Conservation (phyloP, 148 eudicot species). For the Persicaria tinctoria region DNA sequence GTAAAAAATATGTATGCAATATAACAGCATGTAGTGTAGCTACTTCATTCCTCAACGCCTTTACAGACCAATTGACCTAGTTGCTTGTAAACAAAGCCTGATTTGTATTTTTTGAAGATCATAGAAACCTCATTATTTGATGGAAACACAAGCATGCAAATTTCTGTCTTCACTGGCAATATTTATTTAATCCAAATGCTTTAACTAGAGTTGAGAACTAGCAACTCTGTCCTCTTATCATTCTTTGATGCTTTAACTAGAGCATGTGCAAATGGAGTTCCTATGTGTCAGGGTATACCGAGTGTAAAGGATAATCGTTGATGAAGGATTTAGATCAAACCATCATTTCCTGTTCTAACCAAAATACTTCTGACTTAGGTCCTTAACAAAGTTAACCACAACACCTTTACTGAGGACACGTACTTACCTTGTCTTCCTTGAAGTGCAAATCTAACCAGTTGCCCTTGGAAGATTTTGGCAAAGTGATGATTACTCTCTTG, state of each 20-base stretch:
- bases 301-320: too few species aligned
- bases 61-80: neutral
- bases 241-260: neutral
- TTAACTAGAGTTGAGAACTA: neutral
- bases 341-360: too few species aligned
- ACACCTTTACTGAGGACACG: neutral
- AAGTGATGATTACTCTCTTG: constrained; percentile 54
- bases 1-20: neutral
- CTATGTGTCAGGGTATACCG: too few species aligned
- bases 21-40: neutral
- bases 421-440: constrained; percentile 81
- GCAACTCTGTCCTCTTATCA: neutral
- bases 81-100: neutral
- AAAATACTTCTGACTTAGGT: neutral
- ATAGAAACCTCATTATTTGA: neutral
- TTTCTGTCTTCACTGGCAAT: neutral
- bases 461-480: constrained; percentile 65
- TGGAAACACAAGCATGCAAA: neutral
- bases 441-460: constrained; percentile 78
- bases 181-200: neutral
- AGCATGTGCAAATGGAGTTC: too few species aligned
- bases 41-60: neutral
- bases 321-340: too few species aligned
- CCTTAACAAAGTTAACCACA: neutral
- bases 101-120: neutral